Base-by-base conservation (phyloP, 495 filamentous ascomycete species). In the Aspergillus sclerotiicarbonarius region DNA sequence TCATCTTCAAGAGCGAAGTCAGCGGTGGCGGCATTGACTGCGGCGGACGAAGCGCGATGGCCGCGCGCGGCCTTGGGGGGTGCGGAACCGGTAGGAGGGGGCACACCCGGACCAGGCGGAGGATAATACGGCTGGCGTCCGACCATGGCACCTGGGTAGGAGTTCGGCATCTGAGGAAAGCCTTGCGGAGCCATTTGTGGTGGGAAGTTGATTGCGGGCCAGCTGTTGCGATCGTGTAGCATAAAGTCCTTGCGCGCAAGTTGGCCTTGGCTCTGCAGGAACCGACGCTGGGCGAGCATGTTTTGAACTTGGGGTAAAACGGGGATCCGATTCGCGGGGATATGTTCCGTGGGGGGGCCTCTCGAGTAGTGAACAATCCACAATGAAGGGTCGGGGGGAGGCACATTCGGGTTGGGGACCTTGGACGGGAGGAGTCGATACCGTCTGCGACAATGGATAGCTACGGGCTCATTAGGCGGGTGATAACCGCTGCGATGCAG, bases 361-460 rank as follows among this genome's bases (percentile, higher is more conserved):
- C 83, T 82, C 29, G 85, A 82, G 67, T 97, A 98, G 73, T 98
- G 94, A n/a, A 96, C 84, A 54, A 98, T 88, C 91, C 91, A 97
- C 32, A 97, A 77, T 16, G 86, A 87, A 6, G 89, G 87, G 70
- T 97, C 91, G 44, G 88, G 81, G 20, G 81, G 80, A 15, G 88
- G 83, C 13, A 79, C 73, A 55, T 81, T 82, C 15, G 81, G 80
- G 46, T 80, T 82, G 9, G 83, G 82, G 19, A 79, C 77, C 65
- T 83, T 87, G 9, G 81, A 71, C 13, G 84, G 84, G 39, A 85
- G 75, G 30, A 98, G 82, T 50, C 92, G 91, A 73, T 95, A 97
- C 39, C 93, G 87, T 58, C 87, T 85, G 61, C 93, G 84, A 48
- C 75, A 80, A 65, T 96, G 93, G 10, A 82, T 82, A 31, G 94